A percentile compares a stretch with the other conserved stretches of the same genome.
These are phyloP conservation scores for Saturnispora serradocipensis DNA, from an alignment of 805 yeast species.

Conservation along the genomic window DNA sequence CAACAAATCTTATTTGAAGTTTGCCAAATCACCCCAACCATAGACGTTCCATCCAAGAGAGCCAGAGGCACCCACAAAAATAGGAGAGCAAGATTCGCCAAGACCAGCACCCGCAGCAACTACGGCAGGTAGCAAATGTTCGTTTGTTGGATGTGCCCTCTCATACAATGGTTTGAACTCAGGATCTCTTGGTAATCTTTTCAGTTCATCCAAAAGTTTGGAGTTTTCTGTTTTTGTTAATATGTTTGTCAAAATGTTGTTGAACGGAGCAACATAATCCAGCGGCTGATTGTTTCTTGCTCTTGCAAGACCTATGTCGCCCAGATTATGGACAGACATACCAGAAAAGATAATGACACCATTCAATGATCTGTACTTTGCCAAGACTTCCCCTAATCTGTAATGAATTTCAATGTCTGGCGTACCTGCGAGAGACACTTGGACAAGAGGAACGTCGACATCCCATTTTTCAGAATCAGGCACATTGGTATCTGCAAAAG, in stretches of 20 bases:
- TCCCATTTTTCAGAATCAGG: slow-evolving; percentile 32
- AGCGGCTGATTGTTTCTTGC: slow-evolving; percentile 14
- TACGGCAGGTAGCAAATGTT: slow-evolving; percentile 61
- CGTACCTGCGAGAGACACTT: slow-evolving; percentile 38
- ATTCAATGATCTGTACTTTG: slow-evolving; percentile 42
- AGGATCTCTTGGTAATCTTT: slow-evolving; percentile 24
- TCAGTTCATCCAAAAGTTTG: slow-evolving; percentile 30
- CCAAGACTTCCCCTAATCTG: slow-evolving; percentile 48
- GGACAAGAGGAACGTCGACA: slow-evolving; percentile 39
- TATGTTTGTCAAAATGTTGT: slow-evolving; percentile 34
- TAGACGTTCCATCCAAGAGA: slow-evolving; percentile 69
- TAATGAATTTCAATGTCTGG: slow-evolving; percentile 36
- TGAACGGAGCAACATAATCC: slow-evolving; percentile 49
- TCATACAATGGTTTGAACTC: slow-evolving; percentile 26
- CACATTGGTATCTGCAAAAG: slow-evolving; percentile 38
- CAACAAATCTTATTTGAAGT: neutral
- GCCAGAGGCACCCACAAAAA: slow-evolving; percentile 35
- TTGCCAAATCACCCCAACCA: slow-evolving; percentile 28
- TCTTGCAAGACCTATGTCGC: slow-evolving; percentile 37
- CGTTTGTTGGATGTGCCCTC: slow-evolving; percentile 66
- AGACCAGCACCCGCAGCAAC: slow-evolving; percentile 51
- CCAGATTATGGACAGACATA: slow-evolving; percentile 69
- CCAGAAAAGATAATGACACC: slow-evolving; percentile 59
- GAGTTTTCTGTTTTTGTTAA: slow-evolving; percentile 24
- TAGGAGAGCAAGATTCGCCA: slow-evolving; percentile 33